Evolutionary conservation across 2,329 filamentous ascomycete species (phyloP).

Genomic region (Rhytidhysteron rufulum): DNA sequence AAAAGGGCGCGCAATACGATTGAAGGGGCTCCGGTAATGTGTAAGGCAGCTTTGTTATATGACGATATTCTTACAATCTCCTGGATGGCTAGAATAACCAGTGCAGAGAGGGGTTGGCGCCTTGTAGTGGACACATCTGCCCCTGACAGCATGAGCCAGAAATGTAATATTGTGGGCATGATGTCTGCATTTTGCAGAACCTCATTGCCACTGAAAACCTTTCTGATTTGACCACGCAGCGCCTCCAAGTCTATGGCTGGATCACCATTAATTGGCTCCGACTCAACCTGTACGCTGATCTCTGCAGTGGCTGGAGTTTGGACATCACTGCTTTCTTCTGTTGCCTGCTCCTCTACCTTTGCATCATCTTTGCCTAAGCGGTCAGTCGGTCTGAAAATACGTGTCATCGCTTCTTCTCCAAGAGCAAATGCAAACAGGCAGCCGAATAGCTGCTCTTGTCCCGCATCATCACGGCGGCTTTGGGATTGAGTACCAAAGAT

Average conservation of each 20-base stretch:
- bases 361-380: constrained; percentile 16
- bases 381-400: constrained; percentile 55
- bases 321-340: constrained; percentile 5
- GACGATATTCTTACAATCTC: constrained; percentile 31
- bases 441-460: constrained; percentile 72
- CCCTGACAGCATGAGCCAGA: constrained; percentile 34
- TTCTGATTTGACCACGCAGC: constrained; percentile 26
- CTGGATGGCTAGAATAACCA: constrained; percentile 32
- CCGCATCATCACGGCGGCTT: constrained; percentile 31
- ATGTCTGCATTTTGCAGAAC: constrained; percentile 39
- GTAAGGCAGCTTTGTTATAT: constrained; percentile 35
- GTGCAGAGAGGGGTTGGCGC: constrained; percentile 32
- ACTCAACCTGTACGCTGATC: constrained; percentile 21
- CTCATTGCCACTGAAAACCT: constrained; percentile 37
- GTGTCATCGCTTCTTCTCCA: constrained; percentile 70
- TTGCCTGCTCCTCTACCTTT: constrained; percentile 7
- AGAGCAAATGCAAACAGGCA: constrained; percentile 76
- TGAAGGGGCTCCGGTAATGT: constrained; percentile 33
- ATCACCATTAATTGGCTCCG: constrained; percentile 15
- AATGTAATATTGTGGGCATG: constrained; percentile 35
- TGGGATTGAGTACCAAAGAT: constrained; percentile 32
- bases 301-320: constrained; percentile 19
- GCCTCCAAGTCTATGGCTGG: constrained; percentile 22
- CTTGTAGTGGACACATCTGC: constrained; percentile 26
- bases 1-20: constrained; percentile 32